Percentiles rank a stretch among this genome's conserved stretches.
These are phyloP conservation scores for Rhytidhysteron rufulum DNA, from an alignment of 2,329 filamentous ascomycete genomes.

Conservation along the genomic window DNA sequence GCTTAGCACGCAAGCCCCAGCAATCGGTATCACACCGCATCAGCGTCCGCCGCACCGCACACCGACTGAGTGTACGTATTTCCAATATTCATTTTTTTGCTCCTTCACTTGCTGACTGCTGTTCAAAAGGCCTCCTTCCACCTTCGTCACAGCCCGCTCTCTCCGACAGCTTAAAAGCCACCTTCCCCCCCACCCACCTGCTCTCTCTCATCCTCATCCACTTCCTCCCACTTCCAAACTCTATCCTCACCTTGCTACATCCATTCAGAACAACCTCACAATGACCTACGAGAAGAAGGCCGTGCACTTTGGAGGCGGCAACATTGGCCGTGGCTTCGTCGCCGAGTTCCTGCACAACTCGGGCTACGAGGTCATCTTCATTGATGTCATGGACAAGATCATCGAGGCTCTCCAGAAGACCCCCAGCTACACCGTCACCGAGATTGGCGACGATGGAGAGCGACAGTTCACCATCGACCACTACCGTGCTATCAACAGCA, in stretches of 20 bases:
- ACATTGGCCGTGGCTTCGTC: slow-evolving; percentile 50
- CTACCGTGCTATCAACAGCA: slow-evolving; percentile 96
- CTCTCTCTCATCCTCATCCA: slow-evolving; percentile 5
- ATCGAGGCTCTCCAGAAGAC: slow-evolving; percentile 75
- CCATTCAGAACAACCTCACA: slow-evolving; percentile 10
- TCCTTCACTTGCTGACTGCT: not conserved
- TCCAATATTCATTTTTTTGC: not conserved
- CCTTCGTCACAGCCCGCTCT: not conserved
- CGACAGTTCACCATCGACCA: slow-evolving; percentile 81
- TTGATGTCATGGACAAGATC: slow-evolving; percentile 83
- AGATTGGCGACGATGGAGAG: slow-evolving; percentile 83
- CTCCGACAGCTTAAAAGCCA: not conserved
- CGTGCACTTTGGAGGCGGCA: slow-evolving; percentile 52
- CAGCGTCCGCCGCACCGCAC: slow-evolving; percentile 2
- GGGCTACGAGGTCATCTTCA: slow-evolving; percentile 92
- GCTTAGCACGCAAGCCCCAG: no score
- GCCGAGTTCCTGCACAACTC: slow-evolving; percentile 80
- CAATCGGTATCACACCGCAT: slow-evolving; percentile 1
- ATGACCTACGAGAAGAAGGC: slow-evolving; percentile 46
- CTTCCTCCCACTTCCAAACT: not conserved
- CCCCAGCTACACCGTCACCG: slow-evolving; percentile 83
- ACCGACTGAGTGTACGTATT: slow-evolving; percentile 1
- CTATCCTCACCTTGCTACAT: not conserved
- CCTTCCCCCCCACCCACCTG: slow-evolving; percentile 1
- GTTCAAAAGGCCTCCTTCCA: not conserved